Base-by-base conservation (phyloP, 495 filamentous ascomycete genomes). In the Podospora comata region DNA sequence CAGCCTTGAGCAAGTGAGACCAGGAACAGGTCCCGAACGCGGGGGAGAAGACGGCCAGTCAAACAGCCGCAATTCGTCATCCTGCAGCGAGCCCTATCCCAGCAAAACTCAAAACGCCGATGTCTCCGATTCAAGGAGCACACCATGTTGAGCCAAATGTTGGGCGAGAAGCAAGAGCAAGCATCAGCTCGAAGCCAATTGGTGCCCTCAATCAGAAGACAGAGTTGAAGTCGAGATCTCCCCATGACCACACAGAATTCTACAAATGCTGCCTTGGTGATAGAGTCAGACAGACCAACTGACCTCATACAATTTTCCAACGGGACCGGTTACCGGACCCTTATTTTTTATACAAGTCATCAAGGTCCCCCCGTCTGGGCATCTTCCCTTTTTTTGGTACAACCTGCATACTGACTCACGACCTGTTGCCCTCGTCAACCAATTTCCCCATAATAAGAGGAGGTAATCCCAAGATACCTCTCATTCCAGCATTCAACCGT, bases 1-100 rank as follows among this genome's bases (percentile, higher is more conserved):
- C 19, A 63, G 61, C 61, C 30, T 63, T 63, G 32, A 32, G 27
- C 6, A 30, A 27, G 16, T 2, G 15, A 32, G 18, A n/a, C 61
- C 30, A 63, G 61, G 61, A n/a, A 63, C 61, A 39, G 20, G 34
- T 62, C n/a, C 61, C 30, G 65, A 61, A 34, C 19, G 58, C 23
- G 60, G 65, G 26, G 58, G 26, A 32, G 32, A 62, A 27, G 13
- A 60, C 23, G 48, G 16, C 65, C 65, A 67, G 32, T 67, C 11
- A 67, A 67, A 48, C 39, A 18, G 34, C 59, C 13, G 58, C 59
- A 55, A 67, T 67, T 67, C 65, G 65, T 67, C 65, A 67, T 32
- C 59, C 65, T 63, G 65, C 32, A 67, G n/a, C 34, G 27, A 23
- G 16, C 65, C 58, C 23, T 53, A 55, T 62, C 48, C 44, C 26